A percentile compares a stretch with the other conserved stretches of the same genome.
Evolutionary conservation across 495 filamentous ascomycete species (phyloP).

Genomic region (Aspergillus taichungensis): DNA sequence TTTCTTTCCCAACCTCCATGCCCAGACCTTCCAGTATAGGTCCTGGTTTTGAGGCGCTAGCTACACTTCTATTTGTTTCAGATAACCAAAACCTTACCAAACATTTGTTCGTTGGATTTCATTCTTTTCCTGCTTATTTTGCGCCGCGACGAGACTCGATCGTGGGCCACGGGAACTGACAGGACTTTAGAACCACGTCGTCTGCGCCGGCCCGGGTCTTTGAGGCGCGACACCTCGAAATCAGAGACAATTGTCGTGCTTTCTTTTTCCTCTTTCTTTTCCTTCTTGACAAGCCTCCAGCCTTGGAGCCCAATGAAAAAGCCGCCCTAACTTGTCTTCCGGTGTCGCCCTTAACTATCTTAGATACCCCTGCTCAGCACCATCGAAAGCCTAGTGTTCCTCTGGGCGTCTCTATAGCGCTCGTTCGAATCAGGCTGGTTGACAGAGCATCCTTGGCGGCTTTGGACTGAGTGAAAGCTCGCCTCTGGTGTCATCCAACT

Average conservation of each 20-base stretch:
- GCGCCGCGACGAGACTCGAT: too few species aligned
- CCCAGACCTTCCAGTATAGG: neutral
- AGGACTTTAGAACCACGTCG: too few species aligned
- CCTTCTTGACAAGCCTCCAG: slow-evolving; percentile 2
- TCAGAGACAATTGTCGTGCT: neutral
- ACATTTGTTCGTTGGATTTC: too few species aligned
- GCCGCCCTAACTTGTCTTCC: neutral
- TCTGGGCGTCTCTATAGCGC: slow-evolving; percentile 8
- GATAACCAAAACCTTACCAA: neutral
- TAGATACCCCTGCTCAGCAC: slow-evolving; percentile 8
- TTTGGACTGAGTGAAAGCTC: slow-evolving; percentile 1
- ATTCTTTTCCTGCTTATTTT: too few species aligned
- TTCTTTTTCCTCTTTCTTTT: slow-evolving; percentile 2
- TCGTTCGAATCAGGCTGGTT: slow-evolving; percentile 8
- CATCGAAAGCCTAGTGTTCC: slow-evolving; percentile 8
- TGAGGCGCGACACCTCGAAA: too few species aligned
- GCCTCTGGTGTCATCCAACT: neutral
- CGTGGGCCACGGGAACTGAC: too few species aligned
- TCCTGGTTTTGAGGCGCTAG: too few species aligned
- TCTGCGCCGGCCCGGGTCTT: too few species aligned
- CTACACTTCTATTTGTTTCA: neutral
- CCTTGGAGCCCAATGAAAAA: too few species aligned
- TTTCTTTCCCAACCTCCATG: neutral
- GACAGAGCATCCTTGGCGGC: slow-evolving; percentile 4
- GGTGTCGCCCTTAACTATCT: neutral